Conservation (phyloP, 495 filamentous ascomycete species). For the Cryomyces antarcticus region DNA sequence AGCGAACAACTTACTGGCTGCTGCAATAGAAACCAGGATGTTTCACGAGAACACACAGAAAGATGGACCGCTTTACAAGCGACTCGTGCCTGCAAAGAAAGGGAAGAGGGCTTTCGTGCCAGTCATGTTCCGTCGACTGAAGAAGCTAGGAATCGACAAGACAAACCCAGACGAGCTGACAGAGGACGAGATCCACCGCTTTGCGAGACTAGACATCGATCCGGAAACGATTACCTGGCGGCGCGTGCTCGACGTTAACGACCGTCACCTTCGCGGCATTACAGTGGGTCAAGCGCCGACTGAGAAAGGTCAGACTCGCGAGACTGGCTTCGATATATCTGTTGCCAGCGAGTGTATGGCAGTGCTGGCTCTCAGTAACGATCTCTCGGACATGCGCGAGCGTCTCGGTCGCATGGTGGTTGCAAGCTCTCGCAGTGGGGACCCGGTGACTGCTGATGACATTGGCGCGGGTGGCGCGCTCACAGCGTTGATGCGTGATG, state of each 20-base stretch:
- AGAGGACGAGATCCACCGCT: conserved; percentile 66
- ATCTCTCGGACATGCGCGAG: conserved; percentile 77
- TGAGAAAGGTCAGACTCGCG: conserved; percentile 66
- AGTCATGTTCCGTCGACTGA: conserved; percentile 75
- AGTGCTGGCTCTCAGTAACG: conserved; percentile 81
- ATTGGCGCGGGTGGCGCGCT: conserved; percentile 83
- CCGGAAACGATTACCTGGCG: conserved; percentile 94
- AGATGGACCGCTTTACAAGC: conserved; percentile 70
- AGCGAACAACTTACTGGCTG: conserved; percentile 94
- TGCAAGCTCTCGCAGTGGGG: conserved; percentile 61
- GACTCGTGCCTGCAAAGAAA: conserved; percentile 75
- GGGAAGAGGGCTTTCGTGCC: conserved; percentile 72
- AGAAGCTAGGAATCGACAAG: conserved; percentile 91
- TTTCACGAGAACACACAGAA: conserved; percentile 94
- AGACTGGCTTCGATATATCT: conserved; percentile 91
- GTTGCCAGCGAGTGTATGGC: conserved; percentile 98
- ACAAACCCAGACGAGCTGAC: conserved; percentile 79
- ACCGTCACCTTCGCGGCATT: conserved; percentile 75
- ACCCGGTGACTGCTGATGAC: conserved; percentile 90
- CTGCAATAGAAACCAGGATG: conserved; percentile 93
- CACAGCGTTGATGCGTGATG: conserved; percentile 89
- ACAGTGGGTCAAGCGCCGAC: conserved; percentile 73
- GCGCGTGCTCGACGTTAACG: conserved; percentile 90
- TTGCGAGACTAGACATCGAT: conserved; percentile 88
- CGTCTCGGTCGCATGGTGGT: conserved; percentile 94